Evolutionary conservation across 495 filamentous ascomycete genomes (phyloP).

Genomic region (Talaromyces trachyspermus): DNA sequence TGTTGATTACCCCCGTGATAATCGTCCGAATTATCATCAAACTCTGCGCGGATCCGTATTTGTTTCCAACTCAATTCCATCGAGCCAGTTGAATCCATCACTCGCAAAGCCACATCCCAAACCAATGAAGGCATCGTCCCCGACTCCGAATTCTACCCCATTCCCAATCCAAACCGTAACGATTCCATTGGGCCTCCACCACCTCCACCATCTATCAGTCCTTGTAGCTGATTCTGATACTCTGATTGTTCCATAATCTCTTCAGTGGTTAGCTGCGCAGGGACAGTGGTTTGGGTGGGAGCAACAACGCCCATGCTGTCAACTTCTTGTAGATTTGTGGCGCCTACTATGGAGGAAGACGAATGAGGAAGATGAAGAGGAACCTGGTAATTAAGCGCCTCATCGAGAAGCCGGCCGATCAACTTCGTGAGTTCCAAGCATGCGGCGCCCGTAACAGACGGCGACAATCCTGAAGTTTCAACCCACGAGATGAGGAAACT

Average conservation of each 20-base stretch:
- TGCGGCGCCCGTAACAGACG: background rate
- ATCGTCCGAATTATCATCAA: background rate
- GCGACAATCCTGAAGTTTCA: background rate
- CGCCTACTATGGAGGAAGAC: background rate
- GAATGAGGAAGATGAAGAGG: background rate
- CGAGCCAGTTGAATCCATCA: slow-evolving; percentile 3
- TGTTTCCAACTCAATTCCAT: slow-evolving; percentile 1
- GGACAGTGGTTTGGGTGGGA: background rate
- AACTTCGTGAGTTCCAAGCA: slow-evolving; percentile 8
- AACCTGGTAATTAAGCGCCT: slow-evolving; percentile 8
- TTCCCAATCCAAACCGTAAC: background rate
- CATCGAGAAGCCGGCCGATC: slow-evolving; percentile 9
- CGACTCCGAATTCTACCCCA: background rate
- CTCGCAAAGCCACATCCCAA: slow-evolving; percentile 1
- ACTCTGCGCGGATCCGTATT: background rate
- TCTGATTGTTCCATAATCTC: background rate
- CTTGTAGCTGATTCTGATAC: background rate
- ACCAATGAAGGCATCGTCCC: background rate
- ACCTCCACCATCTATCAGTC: background rate
- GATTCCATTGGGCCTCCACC: background rate
- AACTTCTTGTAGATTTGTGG: background rate
- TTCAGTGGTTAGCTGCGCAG: background rate
- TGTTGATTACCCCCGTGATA: background rate
- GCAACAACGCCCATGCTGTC: background rate
- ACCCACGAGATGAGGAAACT: slow-evolving; percentile 11